Base-by-base conservation (phyloP, 208 protist genomes). In the Phytomonas sp. region DNA sequence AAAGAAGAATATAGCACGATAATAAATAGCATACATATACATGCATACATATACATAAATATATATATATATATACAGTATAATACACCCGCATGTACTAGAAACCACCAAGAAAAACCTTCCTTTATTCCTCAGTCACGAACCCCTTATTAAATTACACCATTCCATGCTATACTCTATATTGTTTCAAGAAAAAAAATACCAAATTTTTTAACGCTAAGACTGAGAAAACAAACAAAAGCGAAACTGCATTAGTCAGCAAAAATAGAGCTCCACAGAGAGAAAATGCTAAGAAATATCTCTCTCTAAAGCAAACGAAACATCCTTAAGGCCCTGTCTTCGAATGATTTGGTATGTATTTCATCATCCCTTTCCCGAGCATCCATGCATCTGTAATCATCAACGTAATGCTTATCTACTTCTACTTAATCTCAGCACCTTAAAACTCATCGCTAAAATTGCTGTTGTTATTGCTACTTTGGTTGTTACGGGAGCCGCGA, bases 401-500 rank as follows among this genome's bases (percentile, higher is more conserved):
- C 46, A 65, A 31, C 59, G 20, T 28, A 15, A 30, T 33, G n/a
- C 62, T 63, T 28, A 40, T 26, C n/a, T 53, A n/a, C 40, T 30
- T 63, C 31, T 72, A 56, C 71, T 53, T 70, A 61, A 76, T 67
- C 60, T 67, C 67, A 67, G 62, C 69, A 71, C 26, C 30, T 84
- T 92, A 94, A 68, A 93, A 96, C 56, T 93, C 87, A 69, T 93
- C 85, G 70, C 86, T 86, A 67, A 93, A 90, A 78, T 87, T 86
- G 73, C 75, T 71, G 30, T 75, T 73, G 29, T 87, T 74, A 66
- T 72, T 69, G 65, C 78, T 75, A 60, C 77, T 60, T 68, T 77
- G 72, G 68, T 75, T 71, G 11, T 79, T 71, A 59, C 82, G 72
- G 73, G 80, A 71, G 66, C 83, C 73, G 71, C 76, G 73, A 76